A percentile compares a stretch with the other conserved stretches of the same genome.
phyloP scores from a whole-genome alignment of 495 filamentous ascomycete genomes.

The Penicillium longicatenatum region DNA sequence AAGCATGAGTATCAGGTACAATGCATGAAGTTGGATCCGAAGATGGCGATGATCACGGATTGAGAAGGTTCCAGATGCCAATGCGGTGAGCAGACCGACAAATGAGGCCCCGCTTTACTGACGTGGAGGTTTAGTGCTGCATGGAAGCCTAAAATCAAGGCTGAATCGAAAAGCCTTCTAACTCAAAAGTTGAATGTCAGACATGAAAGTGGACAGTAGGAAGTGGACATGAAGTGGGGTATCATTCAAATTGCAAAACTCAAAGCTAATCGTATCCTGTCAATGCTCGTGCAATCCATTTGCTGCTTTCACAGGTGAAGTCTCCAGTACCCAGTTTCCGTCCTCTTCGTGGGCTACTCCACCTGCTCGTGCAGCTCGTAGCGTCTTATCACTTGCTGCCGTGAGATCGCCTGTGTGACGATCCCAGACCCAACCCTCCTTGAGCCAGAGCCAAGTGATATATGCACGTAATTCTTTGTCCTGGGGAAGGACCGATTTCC shows the following conservation, averaged over 20 bases:
- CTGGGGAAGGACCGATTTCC: conserved; percentile 79
- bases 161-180: conserved; percentile 1
- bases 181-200: neutral
- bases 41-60: neutral
- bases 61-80: conserved; percentile 1
- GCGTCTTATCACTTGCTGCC: conserved; percentile 54
- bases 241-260: neutral
- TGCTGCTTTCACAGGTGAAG: conserved; percentile 34
- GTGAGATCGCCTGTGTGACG: conserved; percentile 65
- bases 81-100: conserved; percentile 20
- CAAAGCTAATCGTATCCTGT: neutral
- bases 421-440: conserved; percentile 84
- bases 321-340: conserved; percentile 50
- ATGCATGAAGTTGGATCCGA: conserved; percentile 12
- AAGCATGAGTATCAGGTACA: conserved; percentile 11
- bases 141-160: conserved; percentile 23
- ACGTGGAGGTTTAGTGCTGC: conserved; percentile 19
- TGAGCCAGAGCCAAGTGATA: conserved; percentile 88
- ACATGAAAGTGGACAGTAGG: neutral
- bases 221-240: neutral
- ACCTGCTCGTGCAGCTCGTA: conserved; percentile 59
- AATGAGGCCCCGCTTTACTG: conserved; percentile 20
- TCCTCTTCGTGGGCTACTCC: conserved; percentile 63
- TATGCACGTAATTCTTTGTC: conserved; percentile 92
- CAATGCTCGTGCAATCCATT: conserved; percentile 30